Evolutionary conservation across 306 rosid genomes (phyloP).

Genomic region (Purshia tridentata): DNA sequence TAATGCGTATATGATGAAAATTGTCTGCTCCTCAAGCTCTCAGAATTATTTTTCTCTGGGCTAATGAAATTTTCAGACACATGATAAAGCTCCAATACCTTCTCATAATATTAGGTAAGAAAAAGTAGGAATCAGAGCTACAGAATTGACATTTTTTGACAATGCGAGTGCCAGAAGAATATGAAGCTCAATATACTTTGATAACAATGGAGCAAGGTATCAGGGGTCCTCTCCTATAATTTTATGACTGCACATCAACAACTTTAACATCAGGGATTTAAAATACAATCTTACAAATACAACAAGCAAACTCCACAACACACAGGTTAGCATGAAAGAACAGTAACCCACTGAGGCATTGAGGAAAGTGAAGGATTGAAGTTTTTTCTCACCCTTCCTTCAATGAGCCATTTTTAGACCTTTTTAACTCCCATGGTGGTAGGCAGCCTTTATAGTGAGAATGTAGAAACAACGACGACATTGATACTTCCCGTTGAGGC

Average conservation of each 20-base stretch:
- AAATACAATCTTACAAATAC: constrained; percentile 34
- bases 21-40: too few relatives aligned
- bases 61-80: too few relatives aligned
- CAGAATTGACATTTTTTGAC: neutral
- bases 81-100: too few relatives aligned
- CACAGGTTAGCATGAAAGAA: constrained; percentile 5
- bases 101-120: neutral
- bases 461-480: constrained; percentile 83
- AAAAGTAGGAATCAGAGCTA: neutral
- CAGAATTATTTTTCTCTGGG: too few relatives aligned
- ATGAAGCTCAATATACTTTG: constrained; percentile 3
- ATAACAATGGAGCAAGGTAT: neutral
- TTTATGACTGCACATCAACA: constrained; percentile 34
- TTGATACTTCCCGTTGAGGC: constrained; percentile 73
- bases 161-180: neutral
- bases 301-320: constrained; percentile 25
- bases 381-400: constrained; percentile 53
- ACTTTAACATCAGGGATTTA: constrained; percentile 26
- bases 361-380: constrained; percentile 2
- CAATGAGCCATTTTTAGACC: constrained; percentile 56
- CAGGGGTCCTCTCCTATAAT: constrained; percentile 22
- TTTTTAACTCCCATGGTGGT: constrained; percentile 78
- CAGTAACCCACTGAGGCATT: constrained; percentile 3
- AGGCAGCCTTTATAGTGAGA: constrained; percentile 90
- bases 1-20: too few relatives aligned